phyloP scores from a whole-genome alignment of 1,284 basidiomycete genomes.

The Mixia osmundae region DNA sequence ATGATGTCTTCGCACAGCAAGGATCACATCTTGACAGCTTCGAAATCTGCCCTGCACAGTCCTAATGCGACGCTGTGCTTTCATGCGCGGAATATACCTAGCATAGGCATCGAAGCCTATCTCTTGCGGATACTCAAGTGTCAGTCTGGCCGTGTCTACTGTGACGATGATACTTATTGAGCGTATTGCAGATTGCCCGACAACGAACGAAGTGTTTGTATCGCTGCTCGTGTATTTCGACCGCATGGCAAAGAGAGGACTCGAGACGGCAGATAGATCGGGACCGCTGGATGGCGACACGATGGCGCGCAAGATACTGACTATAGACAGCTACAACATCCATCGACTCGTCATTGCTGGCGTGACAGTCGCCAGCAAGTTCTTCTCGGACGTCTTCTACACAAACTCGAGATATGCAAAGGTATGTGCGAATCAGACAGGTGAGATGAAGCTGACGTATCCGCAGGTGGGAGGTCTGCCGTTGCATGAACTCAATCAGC shows the following conservation, averaged over 20 bases:
- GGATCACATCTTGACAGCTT: neutral
- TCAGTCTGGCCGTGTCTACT: neutral
- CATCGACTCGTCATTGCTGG: constrained; percentile 91
- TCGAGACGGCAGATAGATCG: constrained; percentile 11
- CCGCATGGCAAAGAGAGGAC: too few species aligned
- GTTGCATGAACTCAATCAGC: constrained; percentile 77
- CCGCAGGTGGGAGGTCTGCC: constrained; percentile 75
- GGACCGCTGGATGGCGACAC: neutral
- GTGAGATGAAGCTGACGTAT: constrained; percentile 1
- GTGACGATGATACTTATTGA: neutral
- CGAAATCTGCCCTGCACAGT: constrained; percentile 2
- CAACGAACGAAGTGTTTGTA: constrained; percentile 92
- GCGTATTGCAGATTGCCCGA: constrained; percentile 43
- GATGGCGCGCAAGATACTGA: constrained; percentile 29
- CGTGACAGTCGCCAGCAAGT: constrained; percentile 93
- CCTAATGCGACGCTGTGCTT: constrained; percentile 10
- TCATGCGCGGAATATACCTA: constrained; percentile 76
- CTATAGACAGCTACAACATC: constrained; percentile 92
- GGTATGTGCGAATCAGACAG: constrained; percentile 29
- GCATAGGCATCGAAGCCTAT: constrained; percentile 84
- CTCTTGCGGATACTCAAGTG: constrained; percentile 81
- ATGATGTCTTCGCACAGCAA: neutral
- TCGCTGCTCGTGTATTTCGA: constrained; percentile 91
- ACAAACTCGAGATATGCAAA: constrained; percentile 99
- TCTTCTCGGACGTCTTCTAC: constrained; percentile 97